phyloP scores from a whole-genome alignment of 352 stramenopile genomes.

The Stramenopiles sp. region DNA sequence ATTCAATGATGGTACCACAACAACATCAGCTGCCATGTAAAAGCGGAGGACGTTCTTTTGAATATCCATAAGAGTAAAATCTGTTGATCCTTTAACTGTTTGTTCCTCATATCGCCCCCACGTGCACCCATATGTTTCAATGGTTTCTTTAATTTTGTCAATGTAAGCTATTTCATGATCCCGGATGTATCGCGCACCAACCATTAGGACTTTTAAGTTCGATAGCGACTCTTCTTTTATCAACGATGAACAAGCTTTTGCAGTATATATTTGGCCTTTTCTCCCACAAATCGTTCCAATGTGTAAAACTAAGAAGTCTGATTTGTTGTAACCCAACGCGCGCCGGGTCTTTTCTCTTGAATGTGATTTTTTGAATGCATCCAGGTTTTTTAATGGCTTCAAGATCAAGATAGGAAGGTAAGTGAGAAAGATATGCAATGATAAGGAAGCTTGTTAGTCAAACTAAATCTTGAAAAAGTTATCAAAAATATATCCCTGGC shows the following conservation, averaged over 20 bases:
- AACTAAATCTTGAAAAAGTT: no score
- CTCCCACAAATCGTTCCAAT: slow-evolving; percentile 12
- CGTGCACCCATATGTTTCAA: no score
- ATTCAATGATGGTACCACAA: slow-evolving; percentile 10
- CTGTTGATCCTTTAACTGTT: no score
- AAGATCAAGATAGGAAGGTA: no score
- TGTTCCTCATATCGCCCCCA: no score
- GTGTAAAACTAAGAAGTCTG: slow-evolving; percentile 13
- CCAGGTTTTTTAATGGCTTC: not conserved
- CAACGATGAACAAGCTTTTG: not conserved
- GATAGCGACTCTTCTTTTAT: slow-evolving; percentile 7
- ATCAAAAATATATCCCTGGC: no score
- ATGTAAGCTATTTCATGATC: slow-evolving; percentile 15
- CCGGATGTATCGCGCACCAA: slow-evolving; percentile 13
- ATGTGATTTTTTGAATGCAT: not conserved
- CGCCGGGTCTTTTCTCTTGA: not conserved
- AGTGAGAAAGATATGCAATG: no score
- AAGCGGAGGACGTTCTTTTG: slow-evolving; percentile 12
- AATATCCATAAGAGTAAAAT: no score
- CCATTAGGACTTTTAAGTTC: slow-evolving; percentile 2
- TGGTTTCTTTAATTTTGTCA: slow-evolving; percentile 11
- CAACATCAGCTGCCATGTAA: slow-evolving; percentile 12
- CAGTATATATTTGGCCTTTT: slow-evolving; percentile 11
- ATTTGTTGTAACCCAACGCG: not conserved
- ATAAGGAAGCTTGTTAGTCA: no score